Percentiles rank a stretch among this genome's conserved stretches.
Evolutionary conservation across 768 basidiomycete species (phyloP).

Genomic region (Amanita subjunquillea): DNA sequence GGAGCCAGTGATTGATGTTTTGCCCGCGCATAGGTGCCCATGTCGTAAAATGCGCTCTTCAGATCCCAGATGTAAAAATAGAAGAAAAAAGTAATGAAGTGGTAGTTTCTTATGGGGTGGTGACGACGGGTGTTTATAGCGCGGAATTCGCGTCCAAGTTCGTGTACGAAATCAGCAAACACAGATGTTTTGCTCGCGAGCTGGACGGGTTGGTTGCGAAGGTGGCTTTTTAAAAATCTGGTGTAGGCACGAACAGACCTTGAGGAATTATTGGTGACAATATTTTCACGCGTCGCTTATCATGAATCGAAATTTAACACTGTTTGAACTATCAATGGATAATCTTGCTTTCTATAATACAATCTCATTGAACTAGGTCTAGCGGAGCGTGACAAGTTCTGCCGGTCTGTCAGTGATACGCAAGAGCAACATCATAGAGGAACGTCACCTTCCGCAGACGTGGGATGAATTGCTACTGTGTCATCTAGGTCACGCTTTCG

Average conservation of each 20-base stretch:
- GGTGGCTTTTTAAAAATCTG: slow-evolving; percentile 25
- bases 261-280: background rate
- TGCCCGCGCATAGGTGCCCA: slow-evolving; percentile 21
- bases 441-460: slow-evolving; percentile 63
- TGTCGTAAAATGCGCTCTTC: slow-evolving; percentile 36
- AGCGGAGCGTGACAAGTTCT: slow-evolving; percentile 54
- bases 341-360: background rate
- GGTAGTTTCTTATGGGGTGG: slow-evolving; percentile 46
- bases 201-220: slow-evolving; percentile 39
- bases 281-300: background rate
- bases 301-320: background rate
- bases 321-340: background rate
- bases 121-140: slow-evolving; percentile 45
- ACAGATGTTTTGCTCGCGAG: slow-evolving; percentile 57
- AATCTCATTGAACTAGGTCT: background rate
- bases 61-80: slow-evolving; percentile 36
- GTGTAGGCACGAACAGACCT: too few species aligned
- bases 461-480: slow-evolving; percentile 89
- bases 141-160: slow-evolving; percentile 48
- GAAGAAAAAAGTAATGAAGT: slow-evolving; percentile 28
- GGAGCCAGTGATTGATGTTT: background rate
- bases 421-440: background rate
- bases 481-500: slow-evolving; percentile 77
- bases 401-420: slow-evolving; percentile 10
- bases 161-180: slow-evolving; percentile 52